Conservation (phyloP, 2,329 filamentous ascomycete species). For the Aspergillus tanneri region DNA sequence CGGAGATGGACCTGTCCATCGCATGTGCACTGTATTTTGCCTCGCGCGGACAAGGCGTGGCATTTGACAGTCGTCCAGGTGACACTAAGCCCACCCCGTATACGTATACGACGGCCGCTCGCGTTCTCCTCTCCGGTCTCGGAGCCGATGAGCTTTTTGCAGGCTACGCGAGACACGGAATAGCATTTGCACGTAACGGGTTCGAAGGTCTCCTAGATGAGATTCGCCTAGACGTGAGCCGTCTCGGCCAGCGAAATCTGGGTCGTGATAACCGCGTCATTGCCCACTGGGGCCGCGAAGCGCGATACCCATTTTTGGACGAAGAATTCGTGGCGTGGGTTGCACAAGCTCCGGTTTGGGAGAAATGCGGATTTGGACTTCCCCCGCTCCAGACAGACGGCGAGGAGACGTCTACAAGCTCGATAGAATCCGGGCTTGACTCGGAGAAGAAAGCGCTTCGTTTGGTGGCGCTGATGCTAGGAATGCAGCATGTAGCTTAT, state of each 20-base stretch:
- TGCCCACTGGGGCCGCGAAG: constrained; percentile 84
- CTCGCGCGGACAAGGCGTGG: constrained; percentile 66
- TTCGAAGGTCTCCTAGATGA: constrained; percentile 75
- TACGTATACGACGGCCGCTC: constrained; percentile 68
- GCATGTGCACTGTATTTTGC: constrained; percentile 93
- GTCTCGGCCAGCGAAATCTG: constrained; percentile 89
- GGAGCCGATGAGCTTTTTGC: constrained; percentile 96
- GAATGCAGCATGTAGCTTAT: constrained; percentile 67
- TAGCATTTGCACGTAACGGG: constrained; percentile 68
- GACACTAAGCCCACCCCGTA: constrained; percentile 45
- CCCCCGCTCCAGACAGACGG: constrained; percentile 23
- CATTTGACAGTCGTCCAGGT: constrained; percentile 32
- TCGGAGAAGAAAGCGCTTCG: constrained; percentile 79
- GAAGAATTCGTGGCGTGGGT: constrained; percentile 83
- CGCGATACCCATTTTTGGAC: constrained; percentile 86
- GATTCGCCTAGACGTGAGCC: constrained; percentile 77
- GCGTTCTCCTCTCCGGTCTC: constrained; percentile 85
- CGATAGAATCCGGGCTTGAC: constrained; percentile 54
- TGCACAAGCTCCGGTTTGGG: constrained; percentile 69
- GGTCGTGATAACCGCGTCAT: constrained; percentile 91
- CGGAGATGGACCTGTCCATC: constrained; percentile 98
- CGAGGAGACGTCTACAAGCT: constrained; percentile 17
- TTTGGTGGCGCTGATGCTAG: constrained; percentile 71
- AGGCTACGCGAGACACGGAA: constrained; percentile 81
- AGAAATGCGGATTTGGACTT: constrained; percentile 84